Percentiles rank a stretch among this genome's conserved stretches.
Evolutionary conservation across 2,329 filamentous ascomycete genomes (phyloP).

Genomic region (Penicillium sp.): DNA sequence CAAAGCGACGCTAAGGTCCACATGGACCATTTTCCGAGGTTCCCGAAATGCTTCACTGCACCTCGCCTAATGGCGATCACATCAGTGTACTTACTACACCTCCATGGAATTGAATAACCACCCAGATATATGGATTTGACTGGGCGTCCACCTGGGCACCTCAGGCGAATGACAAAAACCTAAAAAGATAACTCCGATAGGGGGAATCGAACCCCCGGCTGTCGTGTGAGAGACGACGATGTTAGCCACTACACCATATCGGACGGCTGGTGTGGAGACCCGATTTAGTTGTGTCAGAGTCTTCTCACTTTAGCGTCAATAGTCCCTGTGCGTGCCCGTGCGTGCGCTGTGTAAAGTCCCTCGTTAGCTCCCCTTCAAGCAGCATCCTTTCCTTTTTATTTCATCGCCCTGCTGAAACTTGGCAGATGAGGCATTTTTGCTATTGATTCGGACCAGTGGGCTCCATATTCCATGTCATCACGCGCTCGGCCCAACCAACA

Average conservation of each 20-base stretch:
- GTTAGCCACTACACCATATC: slow-evolving; percentile 35
- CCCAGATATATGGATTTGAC: too few species aligned
- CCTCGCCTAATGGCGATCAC: too few species aligned
- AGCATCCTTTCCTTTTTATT: background rate
- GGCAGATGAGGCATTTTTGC: background rate
- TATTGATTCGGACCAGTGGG: background rate
- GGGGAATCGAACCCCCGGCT: slow-evolving; percentile 34
- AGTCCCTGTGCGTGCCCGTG: background rate
- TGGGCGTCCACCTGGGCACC: too few species aligned
- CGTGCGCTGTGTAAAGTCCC: background rate
- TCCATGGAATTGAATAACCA: too few species aligned
- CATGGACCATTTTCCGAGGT: background rate
- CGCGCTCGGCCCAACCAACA: background rate
- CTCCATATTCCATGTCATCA: background rate
- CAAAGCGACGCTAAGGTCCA: background rate
- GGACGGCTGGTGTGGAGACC: too few species aligned
- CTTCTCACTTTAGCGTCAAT: too few species aligned
- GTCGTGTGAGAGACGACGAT: slow-evolving; percentile 33
- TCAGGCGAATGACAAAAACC: background rate
- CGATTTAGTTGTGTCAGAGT: too few species aligned
- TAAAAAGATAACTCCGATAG: slow-evolving; percentile 20
- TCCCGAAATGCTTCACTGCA: too few species aligned
- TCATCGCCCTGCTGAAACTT: background rate
- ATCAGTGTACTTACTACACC: too few species aligned
- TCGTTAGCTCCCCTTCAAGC: background rate